These are phyloP conservation scores for Phytophthora megakarya DNA, from an alignment of 352 stramenopile genomes.

Conservation along the genomic window DNA sequence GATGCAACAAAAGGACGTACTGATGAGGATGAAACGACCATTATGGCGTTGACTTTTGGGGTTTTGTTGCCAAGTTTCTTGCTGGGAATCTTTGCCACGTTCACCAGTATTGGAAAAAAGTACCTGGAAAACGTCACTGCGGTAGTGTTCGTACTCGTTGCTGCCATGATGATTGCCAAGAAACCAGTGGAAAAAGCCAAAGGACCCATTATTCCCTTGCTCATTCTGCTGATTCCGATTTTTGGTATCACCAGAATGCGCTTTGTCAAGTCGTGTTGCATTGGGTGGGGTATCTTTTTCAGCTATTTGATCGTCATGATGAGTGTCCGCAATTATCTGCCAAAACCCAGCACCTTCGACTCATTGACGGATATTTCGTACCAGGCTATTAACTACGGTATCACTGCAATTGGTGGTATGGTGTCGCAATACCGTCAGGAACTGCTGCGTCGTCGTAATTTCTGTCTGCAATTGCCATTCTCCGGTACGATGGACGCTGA, in stretches of 20 bases:
- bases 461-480: constrained; percentile 77
- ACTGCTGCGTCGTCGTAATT: constrained; percentile 74
- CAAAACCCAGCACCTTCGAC: constrained; percentile 51
- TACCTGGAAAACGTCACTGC: constrained; percentile 73
- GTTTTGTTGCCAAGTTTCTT: constrained; percentile 61
- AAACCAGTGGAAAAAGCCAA: constrained; percentile 75
- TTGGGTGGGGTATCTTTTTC: constrained; percentile 78
- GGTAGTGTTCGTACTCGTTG: constrained; percentile 62
- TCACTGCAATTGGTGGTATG: constrained; percentile 79
- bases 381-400: constrained; percentile 85
- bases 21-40: constrained; percentile 43
- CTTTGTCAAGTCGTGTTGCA: constrained; percentile 71
- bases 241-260: constrained; percentile 87
- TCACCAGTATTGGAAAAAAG: constrained; percentile 49
- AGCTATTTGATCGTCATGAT: constrained; percentile 68
- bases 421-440: constrained; percentile 87
- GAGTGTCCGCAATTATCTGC: constrained; percentile 45
- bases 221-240: constrained; percentile 85
- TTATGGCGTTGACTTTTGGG: constrained; percentile 65
- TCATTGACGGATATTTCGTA: constrained; percentile 79
- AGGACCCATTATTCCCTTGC: constrained; percentile 69
- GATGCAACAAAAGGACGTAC: constrained; percentile 40
- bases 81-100: constrained; percentile 57
- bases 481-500: constrained; percentile 74
- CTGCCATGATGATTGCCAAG: constrained; percentile 74